Conservation (phyloP, 805 yeast species). For the Clavispora fructus region DNA sequence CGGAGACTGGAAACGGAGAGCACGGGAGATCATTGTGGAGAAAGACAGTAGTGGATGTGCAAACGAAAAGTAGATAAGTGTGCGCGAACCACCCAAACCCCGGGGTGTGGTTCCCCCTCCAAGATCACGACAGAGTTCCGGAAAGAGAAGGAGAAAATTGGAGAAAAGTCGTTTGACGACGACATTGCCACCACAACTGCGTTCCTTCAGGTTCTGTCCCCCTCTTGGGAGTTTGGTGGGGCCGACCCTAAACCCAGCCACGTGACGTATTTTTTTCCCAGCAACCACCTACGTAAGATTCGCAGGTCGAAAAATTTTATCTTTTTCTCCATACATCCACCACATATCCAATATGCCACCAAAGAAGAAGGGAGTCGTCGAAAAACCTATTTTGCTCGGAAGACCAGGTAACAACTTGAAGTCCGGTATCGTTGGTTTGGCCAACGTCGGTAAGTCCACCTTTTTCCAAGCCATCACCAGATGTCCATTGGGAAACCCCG, state of each 20-base stretch:
- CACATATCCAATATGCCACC: slow-evolving; percentile 53
- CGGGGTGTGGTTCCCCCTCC: too few species aligned
- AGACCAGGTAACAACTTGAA: slow-evolving; percentile 33
- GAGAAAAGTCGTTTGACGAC: too few species aligned
- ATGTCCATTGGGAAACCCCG: slow-evolving; percentile 24
- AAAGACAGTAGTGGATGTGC: not conserved
- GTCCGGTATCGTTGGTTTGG: slow-evolving; percentile 39
- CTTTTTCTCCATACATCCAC: slow-evolving; percentile 2
- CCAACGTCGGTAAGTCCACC: slow-evolving; percentile 19
- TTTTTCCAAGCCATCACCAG: slow-evolving; percentile 21
- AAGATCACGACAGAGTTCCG: too few species aligned
- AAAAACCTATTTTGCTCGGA: slow-evolving; percentile 66
- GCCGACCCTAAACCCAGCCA: not conserved
- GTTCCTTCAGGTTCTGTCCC: too few species aligned
- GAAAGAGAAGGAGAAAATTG: not conserved
- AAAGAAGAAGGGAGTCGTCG: slow-evolving; percentile 59
- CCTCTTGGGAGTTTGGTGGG: not conserved
- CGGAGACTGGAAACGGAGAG: not conserved
- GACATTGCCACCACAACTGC: too few species aligned
- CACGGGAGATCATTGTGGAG: slow-evolving; percentile 1
- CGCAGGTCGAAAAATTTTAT: slow-evolving; percentile 13
- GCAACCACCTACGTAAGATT: not conserved
- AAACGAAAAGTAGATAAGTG: not conserved
- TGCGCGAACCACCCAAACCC: not conserved
- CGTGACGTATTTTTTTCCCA: not conserved